phyloP scores from a whole-genome alignment of 495 filamentous ascomycete genomes.

The Arthonia radiata region DNA sequence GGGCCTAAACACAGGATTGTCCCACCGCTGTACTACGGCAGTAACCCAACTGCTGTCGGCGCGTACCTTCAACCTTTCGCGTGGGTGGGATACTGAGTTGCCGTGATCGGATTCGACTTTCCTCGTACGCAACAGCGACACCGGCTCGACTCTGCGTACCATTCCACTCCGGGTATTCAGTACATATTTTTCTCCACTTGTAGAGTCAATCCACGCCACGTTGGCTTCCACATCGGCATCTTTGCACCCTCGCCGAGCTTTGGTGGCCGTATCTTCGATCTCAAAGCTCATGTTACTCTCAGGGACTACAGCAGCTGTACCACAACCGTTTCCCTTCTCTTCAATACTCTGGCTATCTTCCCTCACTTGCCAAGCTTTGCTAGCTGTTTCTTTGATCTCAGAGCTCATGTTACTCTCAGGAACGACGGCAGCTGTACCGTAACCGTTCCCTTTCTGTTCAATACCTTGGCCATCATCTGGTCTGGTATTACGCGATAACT shows the following conservation, averaged over 20 bases:
- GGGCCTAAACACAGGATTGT: conserved; percentile 36
- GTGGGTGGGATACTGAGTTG: neutral
- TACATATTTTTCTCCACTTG: conserved; percentile 5
- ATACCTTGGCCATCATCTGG: neutral
- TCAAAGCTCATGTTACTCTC: too few species aligned
- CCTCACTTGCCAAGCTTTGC: conserved; percentile 42
- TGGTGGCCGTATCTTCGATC: too few species aligned
- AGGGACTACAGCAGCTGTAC: too few species aligned
- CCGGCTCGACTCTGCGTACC: conserved; percentile 1
- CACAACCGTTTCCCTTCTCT: too few species aligned
- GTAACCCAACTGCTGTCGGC: conserved; percentile 17
- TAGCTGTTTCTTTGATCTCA: conserved; percentile 27
- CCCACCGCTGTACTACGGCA: conserved; percentile 21
- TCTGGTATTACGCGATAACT: neutral
- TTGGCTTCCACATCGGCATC: conserved; percentile 1
- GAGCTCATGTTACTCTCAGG: too few species aligned
- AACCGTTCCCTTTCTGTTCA: neutral
- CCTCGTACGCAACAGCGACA: conserved; percentile 13
- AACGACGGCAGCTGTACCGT: too few species aligned
- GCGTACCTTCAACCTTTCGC: conserved; percentile 1
- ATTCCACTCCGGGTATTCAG: conserved; percentile 7
- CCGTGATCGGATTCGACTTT: conserved; percentile 6
- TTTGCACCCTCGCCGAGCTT: conserved; percentile 3
- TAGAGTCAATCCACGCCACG: conserved; percentile 7
- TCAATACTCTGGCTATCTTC: conserved; percentile 28